Evolutionary conservation across 257 asterid genomes (phyloP), one percentile per base, ranked within the genome.

Genomic region (Ballota nigra): DNA sequence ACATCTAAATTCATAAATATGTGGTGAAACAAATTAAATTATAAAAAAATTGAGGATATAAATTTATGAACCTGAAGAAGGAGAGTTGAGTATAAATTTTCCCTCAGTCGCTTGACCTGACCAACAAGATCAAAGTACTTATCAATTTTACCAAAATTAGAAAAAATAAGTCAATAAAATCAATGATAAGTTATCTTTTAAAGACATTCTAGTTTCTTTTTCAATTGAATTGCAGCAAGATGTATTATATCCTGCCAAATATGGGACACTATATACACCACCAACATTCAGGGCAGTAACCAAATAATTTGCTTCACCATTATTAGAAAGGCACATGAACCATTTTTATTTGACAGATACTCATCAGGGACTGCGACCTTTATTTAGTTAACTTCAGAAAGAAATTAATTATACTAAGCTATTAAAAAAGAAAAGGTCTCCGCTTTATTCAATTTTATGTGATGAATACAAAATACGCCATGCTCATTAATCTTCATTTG

Each of bases 41-140:
- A 64, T 72, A 73, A 60, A 10, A 33, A 49, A 12, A 15, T 60
- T 36, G n/a, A 53, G 18, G 38, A 38, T 68, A 43, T 64, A 71
- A 63, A 60, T 28, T 15, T 66, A 56, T 51, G 34, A 77, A 94
- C 98, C 98, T 94, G 98, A 68, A 81, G 86, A 74, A 94, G 93
- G 72, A 94, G 99, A 68, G 88, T 78, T 31, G 93, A 86, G 79
- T 94, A 94, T 59, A 94, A 80, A 78, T 78, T 86, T 80, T 94
- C 96, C 84, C 99, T 83, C 80, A 91, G 86, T 79, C 98, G 87
- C 83, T 87, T 87, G 79, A 94, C 97, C 99, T 94, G 96, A 77
- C 82, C 41, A 80, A 5, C 51, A 63, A 66, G 68, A 70, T 68
- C 23, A 55, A 70, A 62, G 24, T 59, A 41, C 45, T 29, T n/a